Evolutionary conservation across 2,329 filamentous ascomycete species (phyloP).

Genomic region (Gremmenia infestans): DNA sequence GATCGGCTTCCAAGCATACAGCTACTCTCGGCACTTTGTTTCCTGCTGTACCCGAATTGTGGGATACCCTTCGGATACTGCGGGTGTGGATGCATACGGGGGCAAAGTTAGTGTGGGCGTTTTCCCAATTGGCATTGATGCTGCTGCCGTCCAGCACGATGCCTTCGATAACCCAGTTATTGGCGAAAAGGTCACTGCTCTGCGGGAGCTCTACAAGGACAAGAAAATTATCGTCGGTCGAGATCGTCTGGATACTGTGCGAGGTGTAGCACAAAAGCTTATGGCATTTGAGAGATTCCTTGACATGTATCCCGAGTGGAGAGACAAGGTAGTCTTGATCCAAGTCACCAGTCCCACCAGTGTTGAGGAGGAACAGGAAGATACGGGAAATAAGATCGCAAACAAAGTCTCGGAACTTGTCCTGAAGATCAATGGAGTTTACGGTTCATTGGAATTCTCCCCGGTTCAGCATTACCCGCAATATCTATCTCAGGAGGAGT

Average conservation of each 20-base stretch:
- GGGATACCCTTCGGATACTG: constrained; percentile 80
- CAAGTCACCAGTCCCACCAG: constrained; percentile 89
- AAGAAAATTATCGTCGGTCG: constrained; percentile 95
- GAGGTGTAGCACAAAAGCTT: constrained; percentile 92
- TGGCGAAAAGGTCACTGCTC: constrained; percentile 64
- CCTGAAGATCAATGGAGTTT: constrained; percentile 84
- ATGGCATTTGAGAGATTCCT: constrained; percentile 92
- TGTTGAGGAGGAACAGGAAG: constrained; percentile 72
- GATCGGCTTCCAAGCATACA: constrained; percentile 92
- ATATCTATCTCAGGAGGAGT: constrained; percentile 84
- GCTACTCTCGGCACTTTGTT: constrained; percentile 89
- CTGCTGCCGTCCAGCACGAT: constrained; percentile 66
- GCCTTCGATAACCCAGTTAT: constrained; percentile 69
- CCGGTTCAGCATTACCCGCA: constrained; percentile 94
- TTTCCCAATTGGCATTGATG: constrained; percentile 92
- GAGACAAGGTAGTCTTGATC: constrained; percentile 85
- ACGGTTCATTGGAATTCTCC: constrained; percentile 81
- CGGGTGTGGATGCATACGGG: constrained; percentile 84
- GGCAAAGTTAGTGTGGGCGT: constrained; percentile 86
- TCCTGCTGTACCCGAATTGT: constrained; percentile 90
- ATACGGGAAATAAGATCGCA: constrained; percentile 73
- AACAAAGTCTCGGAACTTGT: constrained; percentile 88
- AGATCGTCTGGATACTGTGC: constrained; percentile 87
- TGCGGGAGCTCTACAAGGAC: constrained; percentile 74
- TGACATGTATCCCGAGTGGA: constrained; percentile 86